A percentile compares a stretch with the other conserved stretches of the same genome.
Conservation (phyloP, 306 rosid species). For the Abrus pulchellus region DNA sequence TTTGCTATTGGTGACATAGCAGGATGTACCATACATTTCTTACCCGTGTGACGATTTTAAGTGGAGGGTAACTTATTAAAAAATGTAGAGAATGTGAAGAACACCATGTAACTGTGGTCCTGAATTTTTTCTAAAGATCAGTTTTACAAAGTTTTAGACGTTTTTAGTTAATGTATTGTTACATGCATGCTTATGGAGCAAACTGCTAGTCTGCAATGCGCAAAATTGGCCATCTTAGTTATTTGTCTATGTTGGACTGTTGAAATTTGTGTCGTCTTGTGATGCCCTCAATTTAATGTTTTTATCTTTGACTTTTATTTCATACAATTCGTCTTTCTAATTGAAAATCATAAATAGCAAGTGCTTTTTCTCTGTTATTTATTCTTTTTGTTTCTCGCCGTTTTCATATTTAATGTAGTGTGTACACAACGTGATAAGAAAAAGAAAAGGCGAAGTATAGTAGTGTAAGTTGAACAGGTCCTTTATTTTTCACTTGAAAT, state of each 20-base stretch:
- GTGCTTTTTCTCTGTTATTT: no score
- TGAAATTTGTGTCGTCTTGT: constrained; percentile 21
- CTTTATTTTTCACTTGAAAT: no score
- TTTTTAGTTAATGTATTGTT: constrained; percentile 17
- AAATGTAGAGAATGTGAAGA: constrained; percentile 28
- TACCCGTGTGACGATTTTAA: neutral
- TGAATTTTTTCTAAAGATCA: neutral
- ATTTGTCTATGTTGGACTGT: constrained; percentile 11
- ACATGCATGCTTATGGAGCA: constrained; percentile 33
- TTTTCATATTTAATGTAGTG: no score
- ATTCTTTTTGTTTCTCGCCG: no score
- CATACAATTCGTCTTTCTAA: no score
- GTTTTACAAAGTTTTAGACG: neutral
- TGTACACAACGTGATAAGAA: no score
- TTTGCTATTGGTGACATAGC: constrained; percentile 22
- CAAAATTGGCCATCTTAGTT: neutral
- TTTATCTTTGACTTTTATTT: neutral
- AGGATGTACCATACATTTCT: constrained; percentile 9
- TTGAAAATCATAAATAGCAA: no score
- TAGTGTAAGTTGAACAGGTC: no score
- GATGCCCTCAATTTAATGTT: neutral
- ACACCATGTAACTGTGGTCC: neutral
- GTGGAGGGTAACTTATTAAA: neutral
- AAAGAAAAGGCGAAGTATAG: no score
- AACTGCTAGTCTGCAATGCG: constrained; percentile 1